A percentile compares a stretch with the other conserved stretches of the same genome.
These are phyloP conservation scores for Barnettozyma californica DNA, from an alignment of 805 yeast genomes.

Conservation along the genomic window DNA sequence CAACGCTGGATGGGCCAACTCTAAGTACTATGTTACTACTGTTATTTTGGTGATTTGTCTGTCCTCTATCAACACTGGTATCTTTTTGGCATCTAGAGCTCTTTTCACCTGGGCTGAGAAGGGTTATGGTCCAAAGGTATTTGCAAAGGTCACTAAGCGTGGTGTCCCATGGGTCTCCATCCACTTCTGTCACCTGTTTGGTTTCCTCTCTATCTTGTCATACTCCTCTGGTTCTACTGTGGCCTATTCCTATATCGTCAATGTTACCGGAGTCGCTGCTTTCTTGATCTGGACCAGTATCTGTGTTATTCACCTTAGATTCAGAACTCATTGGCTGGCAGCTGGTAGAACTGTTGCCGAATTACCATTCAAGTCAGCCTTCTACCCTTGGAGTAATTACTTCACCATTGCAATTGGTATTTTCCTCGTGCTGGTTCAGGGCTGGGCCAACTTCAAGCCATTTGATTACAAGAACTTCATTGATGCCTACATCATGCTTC, in stretches of 20 bases:
- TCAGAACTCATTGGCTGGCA: constrained; percentile 54
- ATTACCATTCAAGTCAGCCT: constrained; percentile 65
- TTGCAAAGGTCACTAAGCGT: constrained; percentile 44
- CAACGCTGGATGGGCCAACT: constrained; percentile 58
- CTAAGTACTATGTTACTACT: constrained; percentile 67
- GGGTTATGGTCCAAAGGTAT: constrained; percentile 53
- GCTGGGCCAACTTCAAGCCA: constrained; percentile 46
- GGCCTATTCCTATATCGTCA: constrained; percentile 67
- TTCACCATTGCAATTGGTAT: constrained; percentile 34
- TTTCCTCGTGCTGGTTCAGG: constrained; percentile 40
- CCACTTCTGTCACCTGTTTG: constrained; percentile 49
- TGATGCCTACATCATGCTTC: constrained; percentile 60
- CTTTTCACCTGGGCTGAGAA: constrained; percentile 58
- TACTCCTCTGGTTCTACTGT: constrained; percentile 44
- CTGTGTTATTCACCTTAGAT: constrained; percentile 56
- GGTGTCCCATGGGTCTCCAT: constrained; percentile 70
- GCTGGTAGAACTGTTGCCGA: constrained; percentile 60
- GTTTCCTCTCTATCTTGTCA: constrained; percentile 56
- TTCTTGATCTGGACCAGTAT: constrained; percentile 68
- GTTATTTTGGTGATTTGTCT: constrained; percentile 58
- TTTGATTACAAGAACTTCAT: constrained; percentile 44
- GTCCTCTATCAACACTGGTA: constrained; percentile 65
- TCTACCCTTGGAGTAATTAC: constrained; percentile 37
- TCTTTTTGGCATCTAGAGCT: constrained; percentile 65
- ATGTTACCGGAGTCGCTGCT: constrained; percentile 71